Conservation (phyloP, 495 filamentous ascomycete species). For the Penicillium nucicola region DNA sequence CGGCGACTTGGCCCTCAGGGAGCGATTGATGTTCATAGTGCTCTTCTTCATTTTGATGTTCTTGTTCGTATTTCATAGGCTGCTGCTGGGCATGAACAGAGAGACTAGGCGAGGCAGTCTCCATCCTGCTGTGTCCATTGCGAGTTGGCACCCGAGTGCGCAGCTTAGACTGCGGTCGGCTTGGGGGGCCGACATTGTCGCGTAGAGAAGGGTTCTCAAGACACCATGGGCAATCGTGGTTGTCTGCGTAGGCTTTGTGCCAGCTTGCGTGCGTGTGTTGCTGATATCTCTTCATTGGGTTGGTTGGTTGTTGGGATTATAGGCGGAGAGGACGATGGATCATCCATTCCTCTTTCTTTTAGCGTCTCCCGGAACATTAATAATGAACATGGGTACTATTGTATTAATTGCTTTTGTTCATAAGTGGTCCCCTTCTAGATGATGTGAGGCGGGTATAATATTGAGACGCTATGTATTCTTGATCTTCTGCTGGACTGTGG, state of each 20-base stretch:
- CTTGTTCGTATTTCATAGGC: no score
- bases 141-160: no score
- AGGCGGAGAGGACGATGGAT: neutral
- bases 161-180: no score
- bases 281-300: slow-evolving; percentile 4
- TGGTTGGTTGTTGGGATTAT: neutral
- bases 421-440: neutral
- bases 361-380: no score
- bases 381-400: neutral
- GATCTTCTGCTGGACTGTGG: neutral
- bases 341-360: no score
- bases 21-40: no score
- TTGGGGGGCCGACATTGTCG: no score
- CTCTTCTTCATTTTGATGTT: no score
- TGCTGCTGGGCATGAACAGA: no score
- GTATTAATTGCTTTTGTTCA: neutral
- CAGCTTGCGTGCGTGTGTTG: slow-evolving; percentile 6
- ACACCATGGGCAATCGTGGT: slow-evolving; percentile 4
- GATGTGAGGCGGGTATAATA: neutral
- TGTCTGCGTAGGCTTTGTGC: slow-evolving; percentile 4
- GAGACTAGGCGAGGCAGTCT: no score
- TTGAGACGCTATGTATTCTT: neutral
- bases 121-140: no score
- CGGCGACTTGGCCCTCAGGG: no score
- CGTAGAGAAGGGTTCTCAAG: neutral